Evolutionary conservation across 495 filamentous ascomycete genomes (phyloP), one percentile per base, ranked within the genome.

Genomic region (Pseudoneurospora amorphoporcata): DNA sequence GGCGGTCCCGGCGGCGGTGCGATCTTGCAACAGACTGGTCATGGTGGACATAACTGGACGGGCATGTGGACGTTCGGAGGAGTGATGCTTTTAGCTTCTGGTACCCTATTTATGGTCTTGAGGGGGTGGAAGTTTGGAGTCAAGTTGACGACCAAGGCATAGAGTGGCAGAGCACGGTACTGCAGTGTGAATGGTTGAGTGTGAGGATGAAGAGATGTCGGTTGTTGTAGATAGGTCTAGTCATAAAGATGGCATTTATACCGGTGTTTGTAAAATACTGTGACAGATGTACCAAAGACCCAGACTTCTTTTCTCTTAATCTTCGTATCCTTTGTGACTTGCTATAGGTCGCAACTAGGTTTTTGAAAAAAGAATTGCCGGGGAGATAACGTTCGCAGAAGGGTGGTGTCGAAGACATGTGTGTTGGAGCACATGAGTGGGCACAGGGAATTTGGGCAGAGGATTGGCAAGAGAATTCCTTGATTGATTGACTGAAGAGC

Each of bases 1-100:
- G 80, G 79, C 37, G 75, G 81, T 14, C 80, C 81, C 7, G 74
- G 75, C 3, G 80, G 76, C 19, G 81, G 81, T 35, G 72, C 71
- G 12, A 77, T 82, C n/a, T 71, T 82, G 3, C 53, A 61, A 16
- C 53, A 61, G 23, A 61, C 53, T 32, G 23, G 53, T 32, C 19
- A 32, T 61, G 23, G 12, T 16, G 53, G 53, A 5, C 53, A 32
- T 61, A 61, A 61, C 12, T 61, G 53, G 53, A 61, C 53, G 12
- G 53, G 53, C 29, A 61, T 61, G 6, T 61, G 53, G 53, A 32
- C 23, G 23, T 61, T 61, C 3, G 53, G 53, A 2, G 53, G 53
- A 4, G 23, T 61, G 4, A 61, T 61, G 53, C 23, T 61, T 29
- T 4, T 61, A 9, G 53, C 6, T 14, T 32, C 53, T 14, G 23